phyloP scores from a whole-genome alignment of 2,329 filamentous ascomycete genomes.

The Xylaria sp. region DNA sequence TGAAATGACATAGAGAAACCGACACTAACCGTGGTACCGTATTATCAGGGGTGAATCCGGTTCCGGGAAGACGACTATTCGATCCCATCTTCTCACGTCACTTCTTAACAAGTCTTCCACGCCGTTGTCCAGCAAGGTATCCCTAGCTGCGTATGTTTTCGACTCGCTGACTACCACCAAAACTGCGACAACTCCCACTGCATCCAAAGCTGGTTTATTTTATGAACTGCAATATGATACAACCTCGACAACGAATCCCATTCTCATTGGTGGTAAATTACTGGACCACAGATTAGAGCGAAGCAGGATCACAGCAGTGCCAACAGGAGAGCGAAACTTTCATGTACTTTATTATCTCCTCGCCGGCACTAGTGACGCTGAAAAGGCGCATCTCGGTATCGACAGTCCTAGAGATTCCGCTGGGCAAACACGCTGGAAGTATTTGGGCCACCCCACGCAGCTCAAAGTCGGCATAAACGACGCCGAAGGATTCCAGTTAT shows the following conservation, averaged over 20 bases:
- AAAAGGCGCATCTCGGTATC: conserved; percentile 81
- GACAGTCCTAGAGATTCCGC: conserved; percentile 51
- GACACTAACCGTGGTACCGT: conserved; percentile 28
- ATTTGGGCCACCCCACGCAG: conserved; percentile 93
- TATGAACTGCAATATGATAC: conserved; percentile 98
- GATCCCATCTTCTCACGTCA: conserved; percentile 84
- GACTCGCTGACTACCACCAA: conserved; percentile 97
- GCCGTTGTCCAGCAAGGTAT: conserved; percentile 90
- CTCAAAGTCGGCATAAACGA: conserved; percentile 98
- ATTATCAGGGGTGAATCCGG: conserved; percentile 84
- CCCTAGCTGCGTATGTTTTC: conserved; percentile 92
- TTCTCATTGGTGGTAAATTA: conserved; percentile 91
- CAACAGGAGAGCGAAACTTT: conserved; percentile 95
- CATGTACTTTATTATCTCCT: conserved; percentile 95
- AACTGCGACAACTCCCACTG: conserved; percentile 91
- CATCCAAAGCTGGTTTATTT: conserved; percentile 93
- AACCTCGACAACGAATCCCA: conserved; percentile 79
- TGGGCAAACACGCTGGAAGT: conserved; percentile 85
- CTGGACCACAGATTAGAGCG: conserved; percentile 92
- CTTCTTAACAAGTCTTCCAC: conserved; percentile 90
- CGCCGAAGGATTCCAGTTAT: conserved; percentile 91
- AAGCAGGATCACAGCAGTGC: conserved; percentile 87
- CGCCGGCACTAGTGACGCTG: conserved; percentile 86
- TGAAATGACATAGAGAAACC: neutral
- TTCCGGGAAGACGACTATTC: conserved; percentile 92